Base-by-base conservation (phyloP, 805 yeast genomes). In the Nakazawaea wyomingensis region DNA sequence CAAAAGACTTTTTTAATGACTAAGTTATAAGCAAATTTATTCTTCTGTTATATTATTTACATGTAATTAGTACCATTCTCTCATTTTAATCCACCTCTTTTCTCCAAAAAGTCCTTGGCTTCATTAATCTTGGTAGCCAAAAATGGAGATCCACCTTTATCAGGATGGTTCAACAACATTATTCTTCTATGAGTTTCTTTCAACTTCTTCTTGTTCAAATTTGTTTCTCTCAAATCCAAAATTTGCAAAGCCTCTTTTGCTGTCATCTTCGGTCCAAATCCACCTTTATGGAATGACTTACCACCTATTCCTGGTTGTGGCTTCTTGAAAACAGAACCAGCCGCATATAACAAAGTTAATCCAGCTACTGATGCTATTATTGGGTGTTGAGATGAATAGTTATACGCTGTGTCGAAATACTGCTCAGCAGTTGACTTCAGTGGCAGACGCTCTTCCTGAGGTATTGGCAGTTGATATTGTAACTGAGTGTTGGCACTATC, bases 91-190 rank as follows among this genome's bases (percentile, higher is more conserved):
- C 74, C 72, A 30, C 80, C 81, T 57, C 81, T 74, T 60, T 82
- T 81, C 46, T 79, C 82, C 59, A 86, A 66, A 54, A 84, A 76
- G 54, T 87, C 95, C 56, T 83, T 82, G 21, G 97, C 96, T 65
- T 90, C 96, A 60, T 90, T 90, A 48, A 90, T 83, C 68, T 90
- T 90, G 46, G 90, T 81, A 37, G 97, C 96, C 61, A 90, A 61
- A 55, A 76, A 88, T 21, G 95, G 85, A 9, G 95, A 83, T 2
- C 97, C 97, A 27, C 96, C 96, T 59, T 81, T 85, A 67, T 90
- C 97, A 9, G 97, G 97, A 59, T 90, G 97, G 61, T 90, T 90
- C 39, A 84, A 76, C 64, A 87, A 64, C 93, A 90, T 85, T 55
- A 89, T 82, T 53, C 71, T 71, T 65, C 96, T 77, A 59, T 90